Conservation (phyloP, 2,329 filamentous ascomycete genomes). For the Pseudofabraea citricarpa region DNA sequence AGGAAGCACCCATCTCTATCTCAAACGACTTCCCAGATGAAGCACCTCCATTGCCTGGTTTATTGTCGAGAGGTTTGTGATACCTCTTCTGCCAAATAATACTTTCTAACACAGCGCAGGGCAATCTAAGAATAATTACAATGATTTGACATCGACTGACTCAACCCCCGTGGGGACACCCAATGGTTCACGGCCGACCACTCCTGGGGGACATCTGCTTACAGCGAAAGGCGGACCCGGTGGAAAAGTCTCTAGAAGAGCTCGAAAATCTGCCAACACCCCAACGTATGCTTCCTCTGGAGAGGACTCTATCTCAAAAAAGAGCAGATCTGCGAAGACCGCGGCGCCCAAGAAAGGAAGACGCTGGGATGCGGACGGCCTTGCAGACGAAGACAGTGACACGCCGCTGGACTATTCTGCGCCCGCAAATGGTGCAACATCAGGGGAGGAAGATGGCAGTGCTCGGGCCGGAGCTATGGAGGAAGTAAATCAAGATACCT, state of each 20-base stretch:
- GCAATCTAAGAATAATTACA: slow-evolving; percentile 23
- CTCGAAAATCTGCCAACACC: slow-evolving; percentile 63
- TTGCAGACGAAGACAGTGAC: slow-evolving; percentile 74
- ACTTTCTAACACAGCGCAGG: slow-evolving; percentile 11
- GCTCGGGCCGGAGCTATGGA: slow-evolving; percentile 60
- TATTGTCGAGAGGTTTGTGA: slow-evolving; percentile 22
- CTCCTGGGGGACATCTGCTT: slow-evolving; percentile 65
- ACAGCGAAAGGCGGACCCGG: slow-evolving; percentile 71
- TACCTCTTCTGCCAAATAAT: not conserved
- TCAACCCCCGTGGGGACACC: slow-evolving; percentile 67
- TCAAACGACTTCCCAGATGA: slow-evolving; percentile 34
- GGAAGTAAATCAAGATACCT: slow-evolving; percentile 70
- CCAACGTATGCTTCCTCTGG: slow-evolving; percentile 70
- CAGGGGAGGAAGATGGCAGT: slow-evolving; percentile 45
- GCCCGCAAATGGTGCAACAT: slow-evolving; percentile 44
- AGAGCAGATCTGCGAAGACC: slow-evolving; percentile 46
- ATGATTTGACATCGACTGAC: slow-evolving; percentile 38
- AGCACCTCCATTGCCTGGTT: slow-evolving; percentile 40
- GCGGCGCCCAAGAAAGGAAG: slow-evolving; percentile 75
- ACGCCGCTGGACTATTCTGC: slow-evolving; percentile 88
- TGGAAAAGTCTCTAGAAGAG: slow-evolving; percentile 73
- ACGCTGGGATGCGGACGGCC: slow-evolving; percentile 87
- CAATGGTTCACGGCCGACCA: slow-evolving; percentile 72
- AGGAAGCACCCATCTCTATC: slow-evolving; percentile 16
- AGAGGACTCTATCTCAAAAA: slow-evolving; percentile 65